A percentile compares a stretch with the other conserved stretches of the same genome.
phyloP scores from a whole-genome alignment of 345 rosid species.

The Orychophragmus violaceus region DNA sequence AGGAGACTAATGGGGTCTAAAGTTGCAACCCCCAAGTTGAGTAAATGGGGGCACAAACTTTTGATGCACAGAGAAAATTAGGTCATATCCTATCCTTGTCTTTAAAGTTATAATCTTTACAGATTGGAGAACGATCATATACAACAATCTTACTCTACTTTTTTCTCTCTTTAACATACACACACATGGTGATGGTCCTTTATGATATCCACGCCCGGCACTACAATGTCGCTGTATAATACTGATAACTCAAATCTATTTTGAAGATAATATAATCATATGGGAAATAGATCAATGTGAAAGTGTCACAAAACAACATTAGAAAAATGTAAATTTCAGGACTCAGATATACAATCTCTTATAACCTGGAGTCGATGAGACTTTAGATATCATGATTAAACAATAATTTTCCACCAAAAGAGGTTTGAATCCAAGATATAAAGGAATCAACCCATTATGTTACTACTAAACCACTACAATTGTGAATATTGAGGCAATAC shows the following conservation, averaged over 20 bases:
- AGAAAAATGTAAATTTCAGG: no score
- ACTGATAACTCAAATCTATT: neutral
- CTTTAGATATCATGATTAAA: no score
- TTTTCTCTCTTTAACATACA: constrained; percentile 4
- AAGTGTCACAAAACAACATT: neutral
- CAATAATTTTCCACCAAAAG: no score
- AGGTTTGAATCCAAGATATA: no score
- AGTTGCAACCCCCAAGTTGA: constrained; percentile 21
- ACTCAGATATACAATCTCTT: no score
- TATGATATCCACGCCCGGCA: constrained; percentile 20
- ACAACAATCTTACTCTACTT: constrained; percentile 10
- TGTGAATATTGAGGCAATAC: no score
- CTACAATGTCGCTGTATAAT: neutral
- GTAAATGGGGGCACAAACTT: constrained; percentile 21
- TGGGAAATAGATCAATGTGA: neutral
- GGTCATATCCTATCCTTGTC: constrained; percentile 18
- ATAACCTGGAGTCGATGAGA: no score
- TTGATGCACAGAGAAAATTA: constrained; percentile 7
- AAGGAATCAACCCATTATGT: no score
- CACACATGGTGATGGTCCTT: constrained; percentile 18
- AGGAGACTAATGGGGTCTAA: constrained; percentile 13
- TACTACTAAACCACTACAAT: no score
- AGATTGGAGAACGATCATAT: constrained; percentile 17
- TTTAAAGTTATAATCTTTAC: constrained; percentile 23
- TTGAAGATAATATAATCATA: neutral